phyloP scores from a whole-genome alignment of 345 rosid genomes.

The Gossypium bickii region DNA sequence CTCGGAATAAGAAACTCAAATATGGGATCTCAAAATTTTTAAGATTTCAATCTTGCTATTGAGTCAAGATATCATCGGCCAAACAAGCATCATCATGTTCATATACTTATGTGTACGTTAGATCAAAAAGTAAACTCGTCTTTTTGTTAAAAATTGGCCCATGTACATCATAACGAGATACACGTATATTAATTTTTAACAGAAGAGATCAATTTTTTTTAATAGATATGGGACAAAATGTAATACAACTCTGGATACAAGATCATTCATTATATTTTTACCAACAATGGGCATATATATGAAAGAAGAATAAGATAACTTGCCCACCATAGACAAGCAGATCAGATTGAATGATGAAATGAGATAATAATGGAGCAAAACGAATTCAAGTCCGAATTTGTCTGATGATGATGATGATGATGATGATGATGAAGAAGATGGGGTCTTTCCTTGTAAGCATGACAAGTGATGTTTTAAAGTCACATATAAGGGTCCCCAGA shows the following conservation, averaged over 20 bases:
- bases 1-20: too few relatives aligned
- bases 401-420: neutral
- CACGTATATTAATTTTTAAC: too few relatives aligned
- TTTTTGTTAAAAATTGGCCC: too few relatives aligned
- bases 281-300: neutral
- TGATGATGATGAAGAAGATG: neutral
- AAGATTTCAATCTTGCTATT: too few relatives aligned
- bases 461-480: slow-evolving; percentile 24
- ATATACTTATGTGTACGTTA: neutral
- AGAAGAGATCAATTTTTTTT: too few relatives aligned
- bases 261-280: too few relatives aligned
- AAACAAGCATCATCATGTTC: neutral
- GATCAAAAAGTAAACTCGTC: too few relatives aligned
- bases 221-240: too few relatives aligned
- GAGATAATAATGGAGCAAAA: neutral
- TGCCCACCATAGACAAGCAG: neutral
- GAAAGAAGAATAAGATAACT: neutral
- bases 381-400: neutral
- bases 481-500: slow-evolving; percentile 17
- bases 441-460: slow-evolving; percentile 1
- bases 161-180: too few relatives aligned
- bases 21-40: too few relatives aligned
- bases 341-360: neutral
- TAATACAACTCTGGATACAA: too few relatives aligned
- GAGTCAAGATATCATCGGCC: too few relatives aligned